Base-by-base conservation (phyloP, 2,329 filamentous ascomycete genomes). In the Pseudocercospora fijiensis region DNA sequence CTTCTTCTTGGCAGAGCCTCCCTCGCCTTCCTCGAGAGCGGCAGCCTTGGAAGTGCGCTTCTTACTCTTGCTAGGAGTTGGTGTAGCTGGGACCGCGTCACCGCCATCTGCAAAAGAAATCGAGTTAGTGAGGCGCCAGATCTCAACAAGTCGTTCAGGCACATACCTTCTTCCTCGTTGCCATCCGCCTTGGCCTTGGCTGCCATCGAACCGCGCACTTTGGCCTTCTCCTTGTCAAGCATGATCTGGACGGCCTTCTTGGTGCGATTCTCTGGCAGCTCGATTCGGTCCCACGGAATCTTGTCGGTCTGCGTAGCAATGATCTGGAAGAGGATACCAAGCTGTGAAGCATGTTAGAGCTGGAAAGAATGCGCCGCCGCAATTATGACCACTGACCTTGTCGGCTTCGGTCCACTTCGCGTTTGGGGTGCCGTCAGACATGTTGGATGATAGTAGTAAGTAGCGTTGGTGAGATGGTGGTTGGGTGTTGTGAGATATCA, bases 391-490 rank as follows among this genome's bases (percentile, higher is more conserved):
- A 41, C 30, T 51, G 52, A 73, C 73, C 71, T 74, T 75, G 61
- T 76, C 72, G 16, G 63, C 61, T n/a, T 75, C 74, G 56, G 69
- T 74, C 73, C 74, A 75, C 20, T 74, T 72, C 5, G 37, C 37
- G 55, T 65, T 72, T 33, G 58, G 37, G 37, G 60, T 56, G 37
- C 58, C 65, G 4, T 70, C 66, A 57, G 70, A 65, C 70, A 73
- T 72, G 62, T 49, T 71, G 45, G 51, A 53, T 57, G 30, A 22
- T 33, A 37, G 45, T 62, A 45, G 37, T 53, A 49, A 63, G 27
- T 47, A 45, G 6, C 63, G 22, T 53, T 22, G 22, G 20, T 62
- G 33, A 57, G 47, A 60, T 20, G 33, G 47, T 53, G 30, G 61
- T 56, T 26, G 24, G 22, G 22, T 65, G 63, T 49, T 58, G 30